Percentiles rank a stretch among this genome's conserved stretches.
phyloP scores from a whole-genome alignment of 2,329 filamentous ascomycete genomes.

The Hymenoscyphus scutula region DNA sequence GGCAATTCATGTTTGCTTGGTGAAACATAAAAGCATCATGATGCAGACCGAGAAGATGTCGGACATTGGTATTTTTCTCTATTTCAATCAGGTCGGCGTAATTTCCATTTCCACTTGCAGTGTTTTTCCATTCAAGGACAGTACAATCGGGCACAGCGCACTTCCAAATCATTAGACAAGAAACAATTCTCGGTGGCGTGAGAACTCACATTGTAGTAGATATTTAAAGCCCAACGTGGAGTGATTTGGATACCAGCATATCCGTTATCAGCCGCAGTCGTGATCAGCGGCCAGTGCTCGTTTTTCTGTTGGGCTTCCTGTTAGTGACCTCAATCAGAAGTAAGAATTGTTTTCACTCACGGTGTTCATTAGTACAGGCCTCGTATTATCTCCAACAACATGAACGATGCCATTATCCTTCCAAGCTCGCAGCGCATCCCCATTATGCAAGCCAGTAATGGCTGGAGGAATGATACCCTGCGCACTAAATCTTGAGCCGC shows the following conservation, averaged over 20 bases:
- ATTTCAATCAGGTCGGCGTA: conserved; percentile 51
- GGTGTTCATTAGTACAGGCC: conserved; percentile 51
- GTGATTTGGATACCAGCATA: conserved; percentile 55
- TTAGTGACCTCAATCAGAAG: conserved; percentile 41
- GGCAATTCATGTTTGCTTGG: conserved; percentile 57
- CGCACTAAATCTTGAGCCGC: conserved; percentile 47
- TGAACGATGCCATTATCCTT: conserved; percentile 56
- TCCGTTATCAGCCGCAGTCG: conserved; percentile 50
- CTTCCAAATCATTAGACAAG: conserved; percentile 34
- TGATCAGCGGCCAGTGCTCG: conserved; percentile 54
- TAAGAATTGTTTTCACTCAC: conserved; percentile 50
- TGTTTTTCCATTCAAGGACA: conserved; percentile 58
- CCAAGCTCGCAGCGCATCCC: conserved; percentile 60
- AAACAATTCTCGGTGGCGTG: too few species aligned
- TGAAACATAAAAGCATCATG: conserved; percentile 47
- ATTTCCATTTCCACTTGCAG: conserved; percentile 52
- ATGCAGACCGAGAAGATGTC: conserved; percentile 53
- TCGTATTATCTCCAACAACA: conserved; percentile 63
- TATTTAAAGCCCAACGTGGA: conserved; percentile 59
- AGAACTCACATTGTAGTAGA: conserved; percentile 58
- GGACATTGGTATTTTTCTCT: conserved; percentile 52
- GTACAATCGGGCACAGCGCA: conserved; percentile 58
- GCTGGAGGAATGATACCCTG: conserved; percentile 60
- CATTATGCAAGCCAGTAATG: conserved; percentile 63
- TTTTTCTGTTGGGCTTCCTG: conserved; percentile 21